A percentile compares a stretch with the other conserved stretches of the same genome.
These are phyloP conservation scores for Cutaneotrichosporon mucoides DNA, from an alignment of 1,284 basidiomycete genomes.

Conservation along the genomic window DNA sequence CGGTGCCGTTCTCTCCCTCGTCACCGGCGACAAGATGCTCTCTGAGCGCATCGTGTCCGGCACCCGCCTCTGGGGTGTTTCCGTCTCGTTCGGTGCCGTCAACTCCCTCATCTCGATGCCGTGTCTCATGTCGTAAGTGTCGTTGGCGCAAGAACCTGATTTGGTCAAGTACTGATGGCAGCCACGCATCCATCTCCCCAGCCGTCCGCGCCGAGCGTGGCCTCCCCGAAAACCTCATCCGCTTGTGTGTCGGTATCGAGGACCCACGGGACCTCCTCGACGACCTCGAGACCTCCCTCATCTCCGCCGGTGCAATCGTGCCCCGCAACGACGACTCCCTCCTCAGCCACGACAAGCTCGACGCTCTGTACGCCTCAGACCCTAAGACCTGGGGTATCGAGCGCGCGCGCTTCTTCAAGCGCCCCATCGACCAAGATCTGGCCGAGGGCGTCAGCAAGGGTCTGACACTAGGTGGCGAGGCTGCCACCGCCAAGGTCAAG, in stretches of 20 bases:
- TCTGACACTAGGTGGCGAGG: constrained; percentile 37
- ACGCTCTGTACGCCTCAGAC: constrained; percentile 37
- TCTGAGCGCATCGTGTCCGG: constrained; percentile 91
- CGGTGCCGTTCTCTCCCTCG: constrained; percentile 92
- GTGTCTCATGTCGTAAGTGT: constrained; percentile 75
- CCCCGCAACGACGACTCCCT: constrained; percentile 32
- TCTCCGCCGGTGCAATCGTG: constrained; percentile 82
- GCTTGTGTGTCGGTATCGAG: constrained; percentile 97
- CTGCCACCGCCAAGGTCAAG: constrained; percentile 12
- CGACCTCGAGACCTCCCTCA: constrained; percentile 87
- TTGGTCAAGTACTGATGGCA: too few relatives aligned
- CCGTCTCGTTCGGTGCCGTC: constrained; percentile 95
- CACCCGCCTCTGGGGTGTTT: constrained; percentile 93
- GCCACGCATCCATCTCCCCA: constrained; percentile 95
- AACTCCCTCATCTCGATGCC: constrained; percentile 99
- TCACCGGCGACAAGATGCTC: constrained; percentile 83
- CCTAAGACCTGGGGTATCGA: constrained; percentile 41
- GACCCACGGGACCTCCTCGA: constrained; percentile 89
- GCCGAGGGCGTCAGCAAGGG: constrained; percentile 35
- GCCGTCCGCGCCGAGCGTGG: constrained; percentile 87
- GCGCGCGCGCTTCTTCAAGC: constrained; percentile 42
- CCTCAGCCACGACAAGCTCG: constrained; percentile 26
- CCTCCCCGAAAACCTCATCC: constrained; percentile 94
- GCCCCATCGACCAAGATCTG: constrained; percentile 28
- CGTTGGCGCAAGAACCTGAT: too few relatives aligned